Percentiles rank a stretch among this genome's conserved stretches.
Conservation (phyloP, 345 rosid species). For the Linum usitatissimum region DNA sequence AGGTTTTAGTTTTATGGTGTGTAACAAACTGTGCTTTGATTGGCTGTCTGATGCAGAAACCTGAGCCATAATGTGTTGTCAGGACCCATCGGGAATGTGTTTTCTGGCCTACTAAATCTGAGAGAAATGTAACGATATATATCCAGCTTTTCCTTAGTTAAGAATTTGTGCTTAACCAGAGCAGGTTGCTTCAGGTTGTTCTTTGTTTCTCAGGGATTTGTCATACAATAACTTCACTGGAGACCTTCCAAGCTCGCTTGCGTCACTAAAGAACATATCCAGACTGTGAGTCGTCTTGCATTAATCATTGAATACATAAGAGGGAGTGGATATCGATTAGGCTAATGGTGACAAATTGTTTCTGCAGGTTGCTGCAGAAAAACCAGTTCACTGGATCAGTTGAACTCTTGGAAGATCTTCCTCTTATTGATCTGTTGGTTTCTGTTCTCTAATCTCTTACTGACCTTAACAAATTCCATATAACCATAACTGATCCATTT, state of each 20-base stretch:
- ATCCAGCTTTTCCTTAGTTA: constrained; percentile 7
- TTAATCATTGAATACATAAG: constrained; percentile 1
- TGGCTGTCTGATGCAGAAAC: constrained; percentile 41
- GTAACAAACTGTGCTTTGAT: neutral
- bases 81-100: constrained; percentile 84
- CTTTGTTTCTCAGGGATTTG: constrained; percentile 51
- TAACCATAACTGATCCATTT: constrained; percentile 8
- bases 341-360: neutral
- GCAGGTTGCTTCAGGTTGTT: constrained; percentile 4
- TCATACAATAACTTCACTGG: constrained; percentile 71
- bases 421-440: constrained; percentile 63
- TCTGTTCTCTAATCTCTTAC: constrained; percentile 9
- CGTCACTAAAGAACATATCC: constrained; percentile 51
- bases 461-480: constrained; percentile 3
- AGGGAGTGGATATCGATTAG: constrained; percentile 4
- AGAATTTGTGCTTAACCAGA: constrained; percentile 1
- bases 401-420: constrained; percentile 60
- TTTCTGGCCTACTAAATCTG: constrained; percentile 48
- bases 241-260: constrained; percentile 83
- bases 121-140: constrained; percentile 51
- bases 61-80: constrained; percentile 67
- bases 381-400: constrained; percentile 89
- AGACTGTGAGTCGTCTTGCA: constrained; percentile 45
- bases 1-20: constrained; percentile 5
- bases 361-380: constrained; percentile 65